Conservation (phyloP, 371 early-diverging fungal genomes). For the Nosema bombycis region DNA sequence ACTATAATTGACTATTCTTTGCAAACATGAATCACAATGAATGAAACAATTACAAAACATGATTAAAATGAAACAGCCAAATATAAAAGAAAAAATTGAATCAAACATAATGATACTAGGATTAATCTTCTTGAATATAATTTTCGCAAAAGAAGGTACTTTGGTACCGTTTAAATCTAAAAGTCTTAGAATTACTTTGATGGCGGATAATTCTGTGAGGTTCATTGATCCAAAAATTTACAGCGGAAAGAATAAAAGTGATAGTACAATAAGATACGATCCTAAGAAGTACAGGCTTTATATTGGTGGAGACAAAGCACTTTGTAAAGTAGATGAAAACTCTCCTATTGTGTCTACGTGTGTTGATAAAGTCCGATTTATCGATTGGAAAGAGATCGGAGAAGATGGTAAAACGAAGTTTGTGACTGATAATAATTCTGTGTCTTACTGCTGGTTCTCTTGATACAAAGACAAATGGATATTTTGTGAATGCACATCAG, state of each 20-base stretch:
- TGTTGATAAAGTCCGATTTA: background rate
- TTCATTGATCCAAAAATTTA: background rate
- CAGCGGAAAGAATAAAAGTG: background rate
- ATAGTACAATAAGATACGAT: background rate
- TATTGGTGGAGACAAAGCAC: background rate
- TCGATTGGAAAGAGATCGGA: background rate
- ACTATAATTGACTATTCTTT: too few species aligned
- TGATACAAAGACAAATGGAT: background rate
- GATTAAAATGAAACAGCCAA: background rate
- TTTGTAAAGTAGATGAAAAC: background rate
- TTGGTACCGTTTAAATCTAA: background rate
- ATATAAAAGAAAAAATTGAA: background rate
- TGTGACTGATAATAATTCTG: background rate
- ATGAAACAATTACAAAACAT: background rate
- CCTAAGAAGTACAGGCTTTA: background rate
- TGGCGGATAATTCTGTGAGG: background rate
- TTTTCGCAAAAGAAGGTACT: background rate
- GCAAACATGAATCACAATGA: too few species aligned
- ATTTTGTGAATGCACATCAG: background rate
- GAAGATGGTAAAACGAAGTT: conserved; percentile 13
- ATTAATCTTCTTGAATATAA: background rate
- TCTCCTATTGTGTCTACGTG: background rate
- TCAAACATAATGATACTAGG: background rate
- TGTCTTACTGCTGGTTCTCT: conserved; percentile 10
- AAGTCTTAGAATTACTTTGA: background rate